A percentile compares a stretch with the other conserved stretches of the same genome.
These are phyloP conservation scores for Talaromyces sp. DNA, from an alignment of 2,329 filamentous ascomycete species.

Conservation along the genomic window DNA sequence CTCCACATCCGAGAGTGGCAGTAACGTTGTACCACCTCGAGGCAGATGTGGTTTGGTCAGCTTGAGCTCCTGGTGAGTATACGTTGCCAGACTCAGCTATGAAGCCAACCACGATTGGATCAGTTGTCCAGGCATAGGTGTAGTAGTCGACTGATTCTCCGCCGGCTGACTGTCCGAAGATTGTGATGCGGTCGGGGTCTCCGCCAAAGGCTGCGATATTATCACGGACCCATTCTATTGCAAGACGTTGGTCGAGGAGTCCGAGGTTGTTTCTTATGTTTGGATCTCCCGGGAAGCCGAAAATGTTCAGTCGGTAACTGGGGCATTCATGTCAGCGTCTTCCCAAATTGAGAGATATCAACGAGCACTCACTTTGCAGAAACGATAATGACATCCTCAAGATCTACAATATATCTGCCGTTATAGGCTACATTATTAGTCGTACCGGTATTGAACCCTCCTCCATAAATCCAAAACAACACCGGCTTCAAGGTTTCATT, in stretches of 20 bases:
- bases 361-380: conserved; percentile 12
- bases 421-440: conserved; percentile 14
- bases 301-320: conserved; percentile 16
- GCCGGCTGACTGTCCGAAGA: conserved; percentile 74
- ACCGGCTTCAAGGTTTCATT: conserved; percentile 55
- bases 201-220: conserved; percentile 77
- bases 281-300: conserved; percentile 12
- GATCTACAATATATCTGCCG: conserved; percentile 9
- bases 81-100: conserved; percentile 15
- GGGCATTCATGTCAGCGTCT: not conserved
- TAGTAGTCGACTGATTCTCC: conserved; percentile 53
- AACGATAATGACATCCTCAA: conserved; percentile 12
- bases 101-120: conserved; percentile 15
- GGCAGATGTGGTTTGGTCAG: not conserved
- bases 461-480: conserved; percentile 70
- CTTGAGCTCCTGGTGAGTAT: not conserved
- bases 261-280: conserved; percentile 59
- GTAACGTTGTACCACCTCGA: conserved; percentile 11
- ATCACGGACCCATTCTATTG: conserved; percentile 72
- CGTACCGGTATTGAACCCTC: conserved; percentile 42
- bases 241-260: conserved; percentile 69
- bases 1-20: conserved; percentile 8
- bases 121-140: conserved; percentile 13
- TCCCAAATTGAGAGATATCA: no score
- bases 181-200: conserved; percentile 73